Evolutionary conservation across 2,329 filamentous ascomycete genomes (phyloP).

Genomic region (Thielaviopsis punctulata): DNA sequence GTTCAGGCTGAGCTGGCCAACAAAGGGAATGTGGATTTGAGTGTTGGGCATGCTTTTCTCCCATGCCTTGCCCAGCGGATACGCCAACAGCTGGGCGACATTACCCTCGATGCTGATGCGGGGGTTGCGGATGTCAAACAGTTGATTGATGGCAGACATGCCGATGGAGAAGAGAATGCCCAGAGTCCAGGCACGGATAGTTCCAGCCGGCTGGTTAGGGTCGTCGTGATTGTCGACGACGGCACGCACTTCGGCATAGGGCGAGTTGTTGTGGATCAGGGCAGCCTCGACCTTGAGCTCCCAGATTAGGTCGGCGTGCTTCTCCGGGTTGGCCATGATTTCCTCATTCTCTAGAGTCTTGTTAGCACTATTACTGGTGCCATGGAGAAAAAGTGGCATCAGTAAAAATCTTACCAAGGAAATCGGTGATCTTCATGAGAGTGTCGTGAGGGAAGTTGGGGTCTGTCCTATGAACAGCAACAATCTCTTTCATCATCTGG

Average conservation of each 20-base stretch:
- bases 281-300: conserved; percentile 36
- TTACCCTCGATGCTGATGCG: conserved; percentile 31
- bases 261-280: conserved; percentile 34
- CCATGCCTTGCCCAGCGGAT: conserved; percentile 29
- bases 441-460: conserved; percentile 22
- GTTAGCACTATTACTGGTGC: background rate
- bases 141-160: conserved; percentile 32
- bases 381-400: background rate
- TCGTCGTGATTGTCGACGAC: conserved; percentile 38
- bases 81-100: conserved; percentile 37
- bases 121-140: conserved; percentile 37
- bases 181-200: conserved; percentile 34
- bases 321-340: conserved; percentile 22
- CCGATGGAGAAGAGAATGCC: conserved; percentile 29
- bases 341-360: conserved; percentile 11
- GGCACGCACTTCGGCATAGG: conserved; percentile 37
- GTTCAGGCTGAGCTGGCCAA: conserved; percentile 21
- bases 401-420: conserved; percentile 16
- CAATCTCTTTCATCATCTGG: conserved; percentile 22
- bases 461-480: conserved; percentile 22
- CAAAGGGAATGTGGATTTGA: conserved; percentile 25
- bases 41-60: conserved; percentile 28
- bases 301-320: conserved; percentile 24
- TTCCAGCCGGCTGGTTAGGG: conserved; percentile 28
- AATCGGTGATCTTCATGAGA: conserved; percentile 18